Conservation (phyloP, 2,329 filamentous ascomycete species). For the Colletotrichum tropicale region DNA sequence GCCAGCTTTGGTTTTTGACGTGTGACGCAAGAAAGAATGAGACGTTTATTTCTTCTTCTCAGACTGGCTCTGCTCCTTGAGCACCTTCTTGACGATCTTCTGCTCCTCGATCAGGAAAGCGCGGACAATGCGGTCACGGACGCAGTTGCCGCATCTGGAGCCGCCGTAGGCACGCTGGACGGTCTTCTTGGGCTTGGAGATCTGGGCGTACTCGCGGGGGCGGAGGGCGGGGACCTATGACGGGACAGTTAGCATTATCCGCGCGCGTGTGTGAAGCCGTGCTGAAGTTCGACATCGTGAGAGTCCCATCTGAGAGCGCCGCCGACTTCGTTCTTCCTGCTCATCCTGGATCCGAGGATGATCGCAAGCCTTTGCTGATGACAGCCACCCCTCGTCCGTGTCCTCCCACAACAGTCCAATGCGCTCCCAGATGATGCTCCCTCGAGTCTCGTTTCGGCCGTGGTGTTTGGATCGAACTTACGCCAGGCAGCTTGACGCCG, state of each 20-base stretch:
- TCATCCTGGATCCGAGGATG: not conserved
- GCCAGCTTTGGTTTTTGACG: conserved; percentile 22
- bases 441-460: not conserved
- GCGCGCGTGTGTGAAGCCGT: not conserved
- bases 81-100: conserved; percentile 99
- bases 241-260: not conserved
- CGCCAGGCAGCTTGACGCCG: conserved; percentile 94
- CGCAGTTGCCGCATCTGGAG: conserved; percentile 97
- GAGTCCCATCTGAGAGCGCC: conserved; percentile 4
- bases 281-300: not conserved
- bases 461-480: conserved; percentile 63
- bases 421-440: not conserved
- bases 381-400: fast-evolving
- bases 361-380: not conserved
- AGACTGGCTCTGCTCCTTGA: conserved; percentile 92
- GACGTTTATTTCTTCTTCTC: conserved; percentile 71
- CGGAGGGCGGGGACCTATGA: conserved; percentile 89
- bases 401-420: not conserved
- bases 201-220: conserved; percentile 94
- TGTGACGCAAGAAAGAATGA: conserved; percentile 21
- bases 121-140: conserved; percentile 96
- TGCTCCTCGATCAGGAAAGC: conserved; percentile 99
- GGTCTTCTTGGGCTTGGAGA: conserved; percentile 99
- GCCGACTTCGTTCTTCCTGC: not conserved
- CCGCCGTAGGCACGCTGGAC: conserved; percentile 98